A percentile compares a stretch with the other conserved stretches of the same genome.
phyloP scores from a whole-genome alignment of 192 early-diverging fungal species.

The Ambispora gerdemannii region DNA sequence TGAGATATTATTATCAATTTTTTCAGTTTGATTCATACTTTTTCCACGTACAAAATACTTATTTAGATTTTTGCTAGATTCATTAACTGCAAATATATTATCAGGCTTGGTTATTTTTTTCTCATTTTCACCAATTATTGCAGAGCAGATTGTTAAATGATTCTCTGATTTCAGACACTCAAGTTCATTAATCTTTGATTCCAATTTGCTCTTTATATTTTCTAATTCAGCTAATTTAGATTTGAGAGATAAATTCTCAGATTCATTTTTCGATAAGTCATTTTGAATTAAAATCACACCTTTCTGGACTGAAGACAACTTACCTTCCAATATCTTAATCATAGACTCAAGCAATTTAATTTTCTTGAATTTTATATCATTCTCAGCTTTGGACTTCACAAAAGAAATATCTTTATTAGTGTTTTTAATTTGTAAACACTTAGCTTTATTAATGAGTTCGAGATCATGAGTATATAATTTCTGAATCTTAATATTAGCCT shows the following conservation, averaged over 20 bases:
- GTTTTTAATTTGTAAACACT: slow-evolving; percentile 6
- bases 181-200: not conserved
- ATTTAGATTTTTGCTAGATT: not conserved
- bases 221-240: not conserved
- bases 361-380: slow-evolving; percentile 6
- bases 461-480: not conserved
- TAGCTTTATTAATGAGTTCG: slow-evolving; percentile 5
- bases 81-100: not conserved
- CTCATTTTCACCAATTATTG: not conserved
- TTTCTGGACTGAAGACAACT: slow-evolving; percentile 11
- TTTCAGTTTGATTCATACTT: not conserved
- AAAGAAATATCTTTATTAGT: slow-evolving; percentile 2
- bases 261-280: not conserved
- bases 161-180: slow-evolving; percentile 1
- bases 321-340: slow-evolving; percentile 8
- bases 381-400: slow-evolving; percentile 1
- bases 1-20: too few relatives aligned
- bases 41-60: not conserved
- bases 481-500: not conserved
- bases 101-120: not conserved
- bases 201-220: not conserved
- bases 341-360: not conserved
- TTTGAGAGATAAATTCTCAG: slow-evolving; percentile 7
- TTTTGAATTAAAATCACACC: slow-evolving; percentile 2
- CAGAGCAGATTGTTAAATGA: not conserved